Base-by-base conservation (phyloP, 2,329 filamentous ascomycete species). In the Colletotrichum filicis region DNA sequence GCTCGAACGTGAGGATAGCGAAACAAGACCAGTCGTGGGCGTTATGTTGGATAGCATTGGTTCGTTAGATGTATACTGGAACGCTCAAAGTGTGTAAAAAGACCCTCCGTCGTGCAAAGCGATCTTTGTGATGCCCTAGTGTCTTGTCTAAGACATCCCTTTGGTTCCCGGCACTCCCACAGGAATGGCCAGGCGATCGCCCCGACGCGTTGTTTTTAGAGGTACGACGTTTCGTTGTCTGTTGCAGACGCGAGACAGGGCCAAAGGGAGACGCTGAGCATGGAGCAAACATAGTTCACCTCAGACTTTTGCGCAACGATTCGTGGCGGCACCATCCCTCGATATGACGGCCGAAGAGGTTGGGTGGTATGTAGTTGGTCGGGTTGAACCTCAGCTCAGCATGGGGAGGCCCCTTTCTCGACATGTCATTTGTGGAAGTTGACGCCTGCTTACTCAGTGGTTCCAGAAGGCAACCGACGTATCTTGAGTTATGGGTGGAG, bases 91-190 rank as follows among this genome's bases (percentile, higher is more conserved):
- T 59, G 59, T 22, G 55, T 26, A 24, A 56, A 42, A 42, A 73
- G 66, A 56, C 57, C 22, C 61, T 66, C 56, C 46, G 57, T n/a
- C 60, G 46, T 65, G 55, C 52, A 59, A 49, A 61, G 70, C 70
- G 22, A 46, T 65, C 66, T 71, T 61, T 73, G 66, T 65, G 68
- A 65, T 52, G 55, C 32, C 60, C 32, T 49, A 22, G 42, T 49
- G 19, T 49, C 42, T 49, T 73, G 66, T 70, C 42, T 73, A 61
- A 73, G 66, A 73, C 66, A 73, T 61, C 71, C 71, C 71, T 73
- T 63, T 73, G 24, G 49, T 73, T 30, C 60, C 68, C 66, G 70
- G 42, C 35, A 30, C 26, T 37, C 32, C 61, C 46, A 49, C 42
- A 65, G 61, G 71, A 71, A 73, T 70, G 66, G 49, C 26, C 9